These are phyloP conservation scores for Apostasia ramifera DNA, from an alignment of 106 monocot species.

Conservation along the genomic window DNA sequence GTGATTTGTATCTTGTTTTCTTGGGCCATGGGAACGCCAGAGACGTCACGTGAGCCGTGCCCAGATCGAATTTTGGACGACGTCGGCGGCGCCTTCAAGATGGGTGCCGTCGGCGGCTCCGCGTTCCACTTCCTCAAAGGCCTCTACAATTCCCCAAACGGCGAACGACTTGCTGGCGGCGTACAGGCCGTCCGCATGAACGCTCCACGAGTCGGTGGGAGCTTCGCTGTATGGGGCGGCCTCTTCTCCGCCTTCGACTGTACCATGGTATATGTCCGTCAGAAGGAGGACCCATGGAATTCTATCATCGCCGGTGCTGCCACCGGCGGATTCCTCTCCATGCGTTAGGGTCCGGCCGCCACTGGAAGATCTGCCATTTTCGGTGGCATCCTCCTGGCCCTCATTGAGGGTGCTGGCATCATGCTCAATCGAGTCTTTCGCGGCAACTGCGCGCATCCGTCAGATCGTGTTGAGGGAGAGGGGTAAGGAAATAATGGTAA, in stretches of 20 bases:
- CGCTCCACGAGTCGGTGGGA: conserved; percentile 65
- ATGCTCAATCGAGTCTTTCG: conserved; percentile 23
- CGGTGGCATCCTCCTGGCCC: conserved; percentile 20
- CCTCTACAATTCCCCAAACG: conserved; percentile 28
- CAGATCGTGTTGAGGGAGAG: no score
- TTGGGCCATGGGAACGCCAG: conserved; percentile 22
- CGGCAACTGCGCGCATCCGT: no score
- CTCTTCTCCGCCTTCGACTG: conserved; percentile 74
- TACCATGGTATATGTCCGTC: conserved; percentile 70
- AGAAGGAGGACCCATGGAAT: conserved; percentile 88
- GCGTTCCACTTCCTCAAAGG: conserved; percentile 40
- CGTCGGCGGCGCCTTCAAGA: conserved; percentile 6
- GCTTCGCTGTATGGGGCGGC: conserved; percentile 83
- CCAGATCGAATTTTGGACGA: conserved; percentile 25
- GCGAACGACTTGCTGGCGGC: conserved; percentile 21
- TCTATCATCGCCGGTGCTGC: conserved; percentile 65
- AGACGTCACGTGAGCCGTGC: conserved; percentile 30
- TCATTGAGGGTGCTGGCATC: conserved; percentile 23
- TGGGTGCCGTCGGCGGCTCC: conserved; percentile 29
- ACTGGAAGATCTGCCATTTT: conserved; percentile 28
- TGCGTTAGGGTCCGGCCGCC: conserved; percentile 51
- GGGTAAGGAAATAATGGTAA: no score
- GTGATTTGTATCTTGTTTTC: no score
- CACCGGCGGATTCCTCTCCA: conserved; percentile 57
- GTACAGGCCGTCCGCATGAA: conserved; percentile 65